Percentiles rank a stretch among this genome's conserved stretches.
phyloP scores from a whole-genome alignment of 2,329 filamentous ascomycete species.

The Curvularia spicifera region DNA sequence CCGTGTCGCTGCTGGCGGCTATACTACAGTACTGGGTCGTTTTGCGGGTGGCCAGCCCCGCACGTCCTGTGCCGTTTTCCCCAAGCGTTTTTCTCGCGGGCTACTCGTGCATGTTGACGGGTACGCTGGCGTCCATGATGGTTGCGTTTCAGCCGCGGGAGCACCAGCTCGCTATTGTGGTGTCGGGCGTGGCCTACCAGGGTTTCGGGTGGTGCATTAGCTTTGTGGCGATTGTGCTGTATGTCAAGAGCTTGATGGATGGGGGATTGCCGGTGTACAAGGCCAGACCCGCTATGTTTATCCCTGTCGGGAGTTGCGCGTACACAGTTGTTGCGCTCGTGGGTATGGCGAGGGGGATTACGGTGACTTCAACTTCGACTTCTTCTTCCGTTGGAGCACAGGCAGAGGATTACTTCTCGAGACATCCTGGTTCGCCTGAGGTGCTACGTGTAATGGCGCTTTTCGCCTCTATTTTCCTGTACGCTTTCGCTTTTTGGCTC shows the following conservation, averaged over 20 bases:
- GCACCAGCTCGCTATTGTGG: constrained; percentile 64
- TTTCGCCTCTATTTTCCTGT: constrained; percentile 62
- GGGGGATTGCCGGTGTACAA: constrained; percentile 65
- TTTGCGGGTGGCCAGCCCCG: constrained; percentile 62
- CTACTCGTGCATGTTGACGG: constrained; percentile 72
- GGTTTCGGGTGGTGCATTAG: constrained; percentile 71
- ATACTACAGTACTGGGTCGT: constrained; percentile 64
- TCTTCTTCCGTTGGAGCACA: constrained; percentile 18
- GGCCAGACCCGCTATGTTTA: constrained; percentile 72
- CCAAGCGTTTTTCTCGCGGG: constrained; percentile 73
- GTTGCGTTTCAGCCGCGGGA: constrained; percentile 62
- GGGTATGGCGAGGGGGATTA: constrained; percentile 65
- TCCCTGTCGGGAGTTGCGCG: constrained; percentile 72
- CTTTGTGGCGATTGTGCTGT: constrained; percentile 71
- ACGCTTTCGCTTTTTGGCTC: constrained; percentile 65
- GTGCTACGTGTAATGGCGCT: constrained; percentile 53
- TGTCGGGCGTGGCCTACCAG: constrained; percentile 70
- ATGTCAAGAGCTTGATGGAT: constrained; percentile 70
- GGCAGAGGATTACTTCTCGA: constrained; percentile 40
- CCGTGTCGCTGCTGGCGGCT: constrained; percentile 41
- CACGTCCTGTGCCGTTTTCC: constrained; percentile 68
- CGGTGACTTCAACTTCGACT: constrained; percentile 10
- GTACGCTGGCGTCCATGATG: constrained; percentile 71
- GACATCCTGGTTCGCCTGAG: constrained; percentile 24
- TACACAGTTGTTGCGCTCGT: constrained; percentile 75